Conservation (phyloP, 2,329 filamentous ascomycete species). For the Fusarium chuoi region DNA sequence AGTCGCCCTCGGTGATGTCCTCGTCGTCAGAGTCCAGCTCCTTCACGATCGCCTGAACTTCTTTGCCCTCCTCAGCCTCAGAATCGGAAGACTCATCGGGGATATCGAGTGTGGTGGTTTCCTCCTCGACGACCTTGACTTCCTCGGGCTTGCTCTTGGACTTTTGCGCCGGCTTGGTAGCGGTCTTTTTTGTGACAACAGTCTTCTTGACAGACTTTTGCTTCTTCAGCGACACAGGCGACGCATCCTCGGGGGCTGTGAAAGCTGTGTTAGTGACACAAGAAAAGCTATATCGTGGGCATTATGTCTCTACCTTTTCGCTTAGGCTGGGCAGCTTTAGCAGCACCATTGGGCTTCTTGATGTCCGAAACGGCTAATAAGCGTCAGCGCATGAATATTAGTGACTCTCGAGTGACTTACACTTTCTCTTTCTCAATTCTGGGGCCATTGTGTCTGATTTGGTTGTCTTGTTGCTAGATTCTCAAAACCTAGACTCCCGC, state of each 20-base stretch:
- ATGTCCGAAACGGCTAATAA: conserved; percentile 42
- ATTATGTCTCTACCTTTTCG: conserved; percentile 47
- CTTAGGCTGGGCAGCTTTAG: conserved; percentile 51
- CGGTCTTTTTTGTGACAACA: conserved; percentile 37
- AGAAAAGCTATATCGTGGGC: neutral
- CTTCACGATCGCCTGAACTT: conserved; percentile 56
- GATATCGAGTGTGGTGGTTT: conserved; percentile 47
- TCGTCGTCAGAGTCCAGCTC: conserved; percentile 59
- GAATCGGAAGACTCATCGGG: conserved; percentile 48
- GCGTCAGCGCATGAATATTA: conserved; percentile 29
- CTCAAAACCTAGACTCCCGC: conserved; percentile 32
- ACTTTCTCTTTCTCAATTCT: conserved; percentile 55
- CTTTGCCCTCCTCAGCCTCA: conserved; percentile 55
- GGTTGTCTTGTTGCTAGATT: conserved; percentile 22
- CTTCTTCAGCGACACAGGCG: conserved; percentile 58
- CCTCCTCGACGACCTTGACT: conserved; percentile 41
- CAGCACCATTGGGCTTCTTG: conserved; percentile 46
- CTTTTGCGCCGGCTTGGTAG: conserved; percentile 50
- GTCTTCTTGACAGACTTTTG: conserved; percentile 53
- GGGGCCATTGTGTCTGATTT: conserved; percentile 55
- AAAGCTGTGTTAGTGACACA: conserved; percentile 39
- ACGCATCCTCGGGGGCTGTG: conserved; percentile 57
- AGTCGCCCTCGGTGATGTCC: conserved; percentile 50
- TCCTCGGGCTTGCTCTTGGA: conserved; percentile 47
- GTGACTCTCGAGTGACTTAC: conserved; percentile 31